phyloP scores from a whole-genome alignment of 805 yeast genomes.

The Ogataea trehalophila region DNA sequence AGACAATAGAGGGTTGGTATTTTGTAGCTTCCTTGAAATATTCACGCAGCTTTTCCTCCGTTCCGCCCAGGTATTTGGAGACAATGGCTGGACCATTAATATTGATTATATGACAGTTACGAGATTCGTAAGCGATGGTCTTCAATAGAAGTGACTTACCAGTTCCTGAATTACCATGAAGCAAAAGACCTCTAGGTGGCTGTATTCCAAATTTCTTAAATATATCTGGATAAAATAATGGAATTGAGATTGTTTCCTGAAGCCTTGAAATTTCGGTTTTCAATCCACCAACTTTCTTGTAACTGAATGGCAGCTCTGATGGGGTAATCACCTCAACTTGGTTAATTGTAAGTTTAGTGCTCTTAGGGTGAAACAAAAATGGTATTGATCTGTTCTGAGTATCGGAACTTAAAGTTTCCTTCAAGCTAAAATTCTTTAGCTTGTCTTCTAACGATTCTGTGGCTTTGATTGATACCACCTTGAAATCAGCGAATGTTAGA shows the following conservation, averaged over 20 bases:
- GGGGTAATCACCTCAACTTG: conserved; percentile 33
- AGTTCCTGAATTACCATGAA: conserved; percentile 98
- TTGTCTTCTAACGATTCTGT: conserved; percentile 22
- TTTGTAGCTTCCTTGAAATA: conserved; percentile 79
- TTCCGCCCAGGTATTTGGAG: conserved; percentile 90
- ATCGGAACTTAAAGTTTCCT: background rate
- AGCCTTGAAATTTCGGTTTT: conserved; percentile 54
- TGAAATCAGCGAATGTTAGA: conserved; percentile 11
- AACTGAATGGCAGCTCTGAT: conserved; percentile 35
- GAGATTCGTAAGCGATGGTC: conserved; percentile 69
- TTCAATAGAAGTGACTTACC: conserved; percentile 88
- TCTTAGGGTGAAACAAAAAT: conserved; percentile 23
- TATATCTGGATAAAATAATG: conserved; percentile 70
- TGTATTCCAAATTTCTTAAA: conserved; percentile 82
- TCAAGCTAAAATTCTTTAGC: conserved; percentile 21
- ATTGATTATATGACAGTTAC: conserved; percentile 75
- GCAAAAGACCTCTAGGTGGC: conserved; percentile 87
- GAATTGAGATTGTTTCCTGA: conserved; percentile 68
- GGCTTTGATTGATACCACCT: conserved; percentile 6
- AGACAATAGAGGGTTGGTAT: conserved; percentile 82
- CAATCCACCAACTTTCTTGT: conserved; percentile 69
- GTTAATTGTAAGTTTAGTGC: conserved; percentile 31
- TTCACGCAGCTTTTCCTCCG: conserved; percentile 79
- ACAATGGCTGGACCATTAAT: conserved; percentile 90
- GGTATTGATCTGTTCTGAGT: conserved; percentile 12